Evolutionary conservation across 2,329 filamentous ascomycete genomes (phyloP).

Genomic region (Penicillium sp.): DNA sequence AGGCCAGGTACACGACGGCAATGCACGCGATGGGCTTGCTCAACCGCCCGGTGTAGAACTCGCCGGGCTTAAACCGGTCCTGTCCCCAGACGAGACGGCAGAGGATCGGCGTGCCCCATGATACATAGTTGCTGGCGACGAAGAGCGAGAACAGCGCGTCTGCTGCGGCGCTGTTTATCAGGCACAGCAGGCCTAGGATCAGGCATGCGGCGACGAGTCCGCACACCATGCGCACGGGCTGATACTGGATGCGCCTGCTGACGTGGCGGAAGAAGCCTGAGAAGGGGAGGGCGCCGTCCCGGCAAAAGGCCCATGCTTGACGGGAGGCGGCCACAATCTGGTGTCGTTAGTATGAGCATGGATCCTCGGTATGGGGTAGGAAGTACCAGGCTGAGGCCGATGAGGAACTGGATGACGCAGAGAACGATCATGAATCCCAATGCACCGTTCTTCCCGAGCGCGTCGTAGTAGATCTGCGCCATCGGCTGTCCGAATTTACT

Average conservation of each 20-base stretch:
- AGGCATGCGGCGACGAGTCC: slow-evolving; percentile 52
- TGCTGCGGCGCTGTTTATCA: slow-evolving; percentile 58
- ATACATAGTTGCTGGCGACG: slow-evolving; percentile 60
- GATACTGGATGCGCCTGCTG: slow-evolving; percentile 54
- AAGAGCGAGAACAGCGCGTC: slow-evolving; percentile 56
- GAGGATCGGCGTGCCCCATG: slow-evolving; percentile 59
- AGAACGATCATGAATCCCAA: slow-evolving; percentile 59
- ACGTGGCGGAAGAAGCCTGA: slow-evolving; percentile 57
- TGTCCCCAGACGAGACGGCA: slow-evolving; percentile 59
- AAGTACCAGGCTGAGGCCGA: slow-evolving; percentile 54
- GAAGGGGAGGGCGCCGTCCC: slow-evolving; percentile 61
- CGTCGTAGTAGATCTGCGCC: slow-evolving; percentile 60
- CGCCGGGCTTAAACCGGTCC: slow-evolving; percentile 56
- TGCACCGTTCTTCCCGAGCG: slow-evolving; percentile 58
- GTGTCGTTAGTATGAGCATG: slow-evolving; percentile 12
- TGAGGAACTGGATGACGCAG: slow-evolving; percentile 61
- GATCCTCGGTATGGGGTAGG: not conserved
- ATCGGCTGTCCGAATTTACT: slow-evolving; percentile 59
- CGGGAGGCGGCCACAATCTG: slow-evolving; percentile 57
- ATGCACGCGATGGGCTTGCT: slow-evolving; percentile 54
- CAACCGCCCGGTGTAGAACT: slow-evolving; percentile 57
- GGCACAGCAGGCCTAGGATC: slow-evolving; percentile 56
- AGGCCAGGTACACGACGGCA: slow-evolving; percentile 55
- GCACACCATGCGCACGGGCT: slow-evolving; percentile 57
- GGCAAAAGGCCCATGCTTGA: slow-evolving; percentile 62